Evolutionary conservation across 75 land plant species (phyloP).

Genomic region (Cryptomeria japonica): DNA sequence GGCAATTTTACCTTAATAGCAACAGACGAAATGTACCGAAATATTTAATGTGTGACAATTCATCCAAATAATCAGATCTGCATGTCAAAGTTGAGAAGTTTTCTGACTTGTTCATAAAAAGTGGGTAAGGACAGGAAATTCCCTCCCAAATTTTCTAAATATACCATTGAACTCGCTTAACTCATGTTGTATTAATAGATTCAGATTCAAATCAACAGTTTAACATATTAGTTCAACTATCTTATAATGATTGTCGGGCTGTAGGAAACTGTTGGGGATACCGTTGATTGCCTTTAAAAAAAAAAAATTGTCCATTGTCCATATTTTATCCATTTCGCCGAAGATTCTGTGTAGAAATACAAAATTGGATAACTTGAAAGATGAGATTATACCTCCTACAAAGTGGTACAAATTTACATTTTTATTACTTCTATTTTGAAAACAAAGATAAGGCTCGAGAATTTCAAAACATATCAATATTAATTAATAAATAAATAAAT

Average conservation of each 20-base stretch:
- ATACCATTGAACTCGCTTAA: background rate
- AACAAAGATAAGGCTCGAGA: no score
- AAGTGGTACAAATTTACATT: background rate
- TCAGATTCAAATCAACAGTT: background rate
- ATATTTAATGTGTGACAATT: background rate
- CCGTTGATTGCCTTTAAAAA: no score
- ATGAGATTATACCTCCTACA: background rate
- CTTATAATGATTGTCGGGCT: background rate
- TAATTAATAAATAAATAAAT: no score
- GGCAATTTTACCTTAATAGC: background rate
- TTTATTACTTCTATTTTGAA: no score
- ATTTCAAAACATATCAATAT: no score
- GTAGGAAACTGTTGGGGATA: background rate
- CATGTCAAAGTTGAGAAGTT: background rate
- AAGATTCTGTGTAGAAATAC: background rate
- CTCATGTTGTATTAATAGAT: background rate
- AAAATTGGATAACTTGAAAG: background rate
- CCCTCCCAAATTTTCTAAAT: background rate
- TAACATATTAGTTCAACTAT: background rate
- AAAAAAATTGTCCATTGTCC: no score
- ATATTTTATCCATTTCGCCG: background rate
- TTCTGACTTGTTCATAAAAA: background rate
- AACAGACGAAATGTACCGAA: background rate
- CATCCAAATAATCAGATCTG: background rate
- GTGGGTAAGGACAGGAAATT: background rate